These are phyloP conservation scores for Lachancea thermotolerans DNA, from an alignment of 805 yeast genomes.

Conservation along the genomic window DNA sequence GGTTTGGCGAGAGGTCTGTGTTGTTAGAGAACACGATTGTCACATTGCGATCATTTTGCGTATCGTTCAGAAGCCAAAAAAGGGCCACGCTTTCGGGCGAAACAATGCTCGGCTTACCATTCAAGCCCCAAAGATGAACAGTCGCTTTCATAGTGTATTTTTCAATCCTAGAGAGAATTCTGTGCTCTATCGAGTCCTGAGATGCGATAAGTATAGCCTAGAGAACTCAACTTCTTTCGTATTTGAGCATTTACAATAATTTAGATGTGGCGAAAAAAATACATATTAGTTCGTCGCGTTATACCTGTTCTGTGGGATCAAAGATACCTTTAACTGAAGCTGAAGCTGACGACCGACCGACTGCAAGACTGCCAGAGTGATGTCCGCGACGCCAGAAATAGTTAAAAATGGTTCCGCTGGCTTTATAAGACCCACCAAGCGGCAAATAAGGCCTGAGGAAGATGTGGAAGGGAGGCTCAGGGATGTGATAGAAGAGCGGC, in stretches of 20 bases:
- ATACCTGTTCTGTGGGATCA: too few species aligned
- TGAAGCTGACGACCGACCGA: too few species aligned
- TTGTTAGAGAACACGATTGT: conserved; percentile 51
- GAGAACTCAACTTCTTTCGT: too few species aligned
- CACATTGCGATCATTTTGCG: conserved; percentile 11
- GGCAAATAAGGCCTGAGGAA: conserved; percentile 5
- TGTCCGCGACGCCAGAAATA: conserved; percentile 13
- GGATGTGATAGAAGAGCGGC: conserved; percentile 46
- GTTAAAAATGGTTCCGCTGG: conserved; percentile 4
- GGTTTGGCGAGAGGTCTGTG: conserved; percentile 44
- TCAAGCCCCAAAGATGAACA: conserved; percentile 26
- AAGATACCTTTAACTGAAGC: too few species aligned
- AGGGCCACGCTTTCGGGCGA: conserved; percentile 29
- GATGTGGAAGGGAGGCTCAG: conserved; percentile 56
- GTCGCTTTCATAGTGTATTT: conserved; percentile 3
- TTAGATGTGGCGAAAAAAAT: too few species aligned
- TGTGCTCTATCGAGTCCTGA: too few species aligned
- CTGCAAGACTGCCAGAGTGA: not conserved
- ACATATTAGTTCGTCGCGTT: too few species aligned
- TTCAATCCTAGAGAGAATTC: too few species aligned
- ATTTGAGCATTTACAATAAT: too few species aligned
- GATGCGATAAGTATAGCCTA: not conserved
- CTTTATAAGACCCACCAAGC: conserved; percentile 9
- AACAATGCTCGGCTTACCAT: conserved; percentile 21
- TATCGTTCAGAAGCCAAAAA: conserved; percentile 19